Base-by-base conservation (phyloP, 352 stramenopile genomes). In the Thalassiosira delicatula region DNA sequence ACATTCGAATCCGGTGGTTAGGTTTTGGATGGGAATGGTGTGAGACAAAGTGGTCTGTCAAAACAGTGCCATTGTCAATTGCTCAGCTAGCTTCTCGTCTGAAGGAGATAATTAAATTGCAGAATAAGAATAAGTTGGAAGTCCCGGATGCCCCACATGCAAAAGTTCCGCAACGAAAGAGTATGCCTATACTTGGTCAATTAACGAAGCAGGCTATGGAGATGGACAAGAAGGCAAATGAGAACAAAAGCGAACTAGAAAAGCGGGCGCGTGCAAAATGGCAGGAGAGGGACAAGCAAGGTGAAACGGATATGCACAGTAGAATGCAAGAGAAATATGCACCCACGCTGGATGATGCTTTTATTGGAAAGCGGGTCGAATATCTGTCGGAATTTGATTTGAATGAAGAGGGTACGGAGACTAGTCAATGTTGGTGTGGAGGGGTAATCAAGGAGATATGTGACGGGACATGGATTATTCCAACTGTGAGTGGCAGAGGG, bases 1-100 rank as follows among this genome's bases (percentile, higher is more conserved):
- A 76, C 42, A 76, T 76, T 60, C 35, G 53, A 46, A 76, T 76
- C 29, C 23, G 30, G n/a, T 51, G 62, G 25, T 19, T 67, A 19
- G 68, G 68, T 3, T 49, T 49, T 49, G 37, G 37, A 17, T 49
- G 37, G 37, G 37, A 49, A 17, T 8, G 17, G 8, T 49, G 37
- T 8, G 8, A 49, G 17, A 49, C 37, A 49, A 49, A 49, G 8
- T 49, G 37, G 37, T 49, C 37, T 49, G 17, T 8, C 17, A 17
- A 17, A 49, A 17, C 8, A 17, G 37, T 49, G 37, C 37, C 8
- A 17, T 49, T 49, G 17, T 49, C 37, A 17, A 49, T 49, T 17
- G 8, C 37, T 8, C 8, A 49, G 17, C 37, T 49, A 17, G 17
- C 37, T 8, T 17, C 8, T 8, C 8, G 8, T 49, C 17, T 49